phyloP scores from a whole-genome alignment of 2,329 filamentous ascomycete species.

The Ambrosiella cleistominuta region DNA sequence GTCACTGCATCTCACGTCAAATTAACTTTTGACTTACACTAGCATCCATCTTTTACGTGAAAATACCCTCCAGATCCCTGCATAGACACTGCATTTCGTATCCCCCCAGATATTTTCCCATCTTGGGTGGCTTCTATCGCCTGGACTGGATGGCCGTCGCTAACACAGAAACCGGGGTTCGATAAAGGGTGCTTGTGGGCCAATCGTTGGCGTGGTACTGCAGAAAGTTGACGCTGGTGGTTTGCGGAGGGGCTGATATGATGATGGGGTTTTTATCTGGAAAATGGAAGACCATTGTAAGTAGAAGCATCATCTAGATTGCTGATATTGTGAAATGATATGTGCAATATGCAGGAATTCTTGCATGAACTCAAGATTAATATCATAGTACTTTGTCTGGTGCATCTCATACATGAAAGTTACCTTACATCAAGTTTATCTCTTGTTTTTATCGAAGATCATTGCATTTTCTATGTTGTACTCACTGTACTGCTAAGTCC shows the following conservation, averaged over 20 bases:
- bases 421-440: too few species aligned
- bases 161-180: neutral
- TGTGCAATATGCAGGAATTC: too few species aligned
- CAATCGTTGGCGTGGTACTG: conserved; percentile 7
- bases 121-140: neutral
- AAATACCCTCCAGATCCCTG: neutral
- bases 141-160: neutral
- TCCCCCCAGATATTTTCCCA: neutral
- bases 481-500: too few species aligned
- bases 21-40: too few species aligned
- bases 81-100: neutral
- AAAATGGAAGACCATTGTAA: neutral
- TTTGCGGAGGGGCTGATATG: neutral
- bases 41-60: neutral
- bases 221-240: neutral
- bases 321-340: too few species aligned
- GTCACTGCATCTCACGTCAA: too few species aligned
- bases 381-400: too few species aligned
- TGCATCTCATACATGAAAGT: too few species aligned
- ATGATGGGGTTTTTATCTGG: neutral
- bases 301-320: too few species aligned
- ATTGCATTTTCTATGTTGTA: too few species aligned
- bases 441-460: too few species aligned
- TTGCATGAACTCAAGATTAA: too few species aligned
- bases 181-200: conserved; percentile 5